These are phyloP conservation scores for Penicillium pancosmium DNA, from an alignment of 495 filamentous ascomycete genomes.

Conservation along the genomic window DNA sequence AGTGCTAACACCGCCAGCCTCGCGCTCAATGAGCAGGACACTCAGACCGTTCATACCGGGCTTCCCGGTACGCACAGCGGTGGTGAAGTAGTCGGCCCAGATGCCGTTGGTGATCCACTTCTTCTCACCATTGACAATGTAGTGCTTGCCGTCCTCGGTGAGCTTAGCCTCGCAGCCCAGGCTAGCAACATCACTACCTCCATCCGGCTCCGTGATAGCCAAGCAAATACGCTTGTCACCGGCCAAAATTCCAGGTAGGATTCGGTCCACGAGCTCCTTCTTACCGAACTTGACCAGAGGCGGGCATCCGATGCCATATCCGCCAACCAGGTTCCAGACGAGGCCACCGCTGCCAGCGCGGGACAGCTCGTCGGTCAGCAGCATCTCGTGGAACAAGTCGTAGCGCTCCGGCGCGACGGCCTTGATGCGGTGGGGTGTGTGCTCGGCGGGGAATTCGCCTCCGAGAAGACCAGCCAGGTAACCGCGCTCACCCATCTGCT, in stretches of 20 bases:
- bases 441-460: constrained; percentile 71
- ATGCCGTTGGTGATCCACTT: constrained; percentile 99
- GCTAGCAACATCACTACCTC: constrained; percentile 88
- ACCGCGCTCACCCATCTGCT: constrained; percentile 89
- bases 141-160: constrained; percentile 92
- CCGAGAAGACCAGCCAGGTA: constrained; percentile 91
- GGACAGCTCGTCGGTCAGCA: constrained; percentile 91
- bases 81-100: constrained; percentile 96
- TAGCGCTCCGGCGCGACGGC: constrained; percentile 85
- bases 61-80: constrained; percentile 86
- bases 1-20: constrained; percentile 80
- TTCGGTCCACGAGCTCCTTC: constrained; percentile 81
- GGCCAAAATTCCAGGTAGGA: constrained; percentile 79
- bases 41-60: constrained; percentile 88
- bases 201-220: constrained; percentile 82
- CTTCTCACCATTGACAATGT: constrained; percentile 99
- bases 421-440: constrained; percentile 68
- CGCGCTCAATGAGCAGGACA: constrained; percentile 86
- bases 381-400: constrained; percentile 97
- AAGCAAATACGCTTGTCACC: constrained; percentile 96
- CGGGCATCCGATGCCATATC: constrained; percentile 91
- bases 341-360: constrained; percentile 88
- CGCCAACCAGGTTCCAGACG: constrained; percentile 97
- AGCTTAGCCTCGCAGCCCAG: constrained; percentile 94
- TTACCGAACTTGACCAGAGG: constrained; percentile 92